A percentile compares a stretch with the other conserved stretches of the same genome.
These are phyloP conservation scores for Phytophthora idaei DNA, from an alignment of 352 stramenopile species.

Conservation along the genomic window DNA sequence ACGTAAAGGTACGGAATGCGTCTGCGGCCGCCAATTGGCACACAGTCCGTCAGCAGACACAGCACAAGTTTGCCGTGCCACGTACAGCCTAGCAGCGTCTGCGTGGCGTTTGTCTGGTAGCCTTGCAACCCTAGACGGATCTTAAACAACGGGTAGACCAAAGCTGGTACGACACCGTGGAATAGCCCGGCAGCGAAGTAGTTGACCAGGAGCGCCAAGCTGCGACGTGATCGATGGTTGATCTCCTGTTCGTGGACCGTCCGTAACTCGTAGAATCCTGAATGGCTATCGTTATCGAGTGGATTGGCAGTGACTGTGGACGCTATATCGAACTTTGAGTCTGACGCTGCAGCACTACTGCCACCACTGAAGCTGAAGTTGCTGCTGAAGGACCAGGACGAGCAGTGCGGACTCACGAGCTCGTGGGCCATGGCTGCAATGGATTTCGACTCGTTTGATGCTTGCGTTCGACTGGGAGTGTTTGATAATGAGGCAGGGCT, in stretches of 20 bases:
- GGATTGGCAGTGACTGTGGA: constrained; percentile 33
- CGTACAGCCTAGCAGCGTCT: constrained; percentile 65
- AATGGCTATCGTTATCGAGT: constrained; percentile 18
- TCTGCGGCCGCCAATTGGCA: constrained; percentile 60
- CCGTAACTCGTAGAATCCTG: constrained; percentile 22
- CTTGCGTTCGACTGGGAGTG: constrained; percentile 14
- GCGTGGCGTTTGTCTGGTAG: constrained; percentile 65
- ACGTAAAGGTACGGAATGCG: constrained; percentile 76
- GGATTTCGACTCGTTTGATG: constrained; percentile 1
- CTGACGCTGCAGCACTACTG: background rate
- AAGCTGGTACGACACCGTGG: constrained; percentile 64
- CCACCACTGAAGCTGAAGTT: constrained; percentile 28
- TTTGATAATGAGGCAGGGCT: constrained; percentile 27
- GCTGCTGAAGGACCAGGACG: constrained; percentile 35
- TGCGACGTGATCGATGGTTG: constrained; percentile 19
- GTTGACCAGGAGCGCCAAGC: constrained; percentile 60
- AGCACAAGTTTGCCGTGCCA: constrained; percentile 75
- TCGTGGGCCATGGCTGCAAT: constrained; percentile 25
- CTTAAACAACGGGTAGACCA: constrained; percentile 82
- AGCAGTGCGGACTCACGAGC: constrained; percentile 38
- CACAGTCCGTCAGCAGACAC: constrained; percentile 65
- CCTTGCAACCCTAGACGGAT: constrained; percentile 67
- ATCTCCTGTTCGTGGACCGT: constrained; percentile 10
- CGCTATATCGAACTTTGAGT: constrained; percentile 25
- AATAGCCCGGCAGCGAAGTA: constrained; percentile 76